A percentile compares a stretch with the other conserved stretches of the same genome.
These are phyloP conservation scores for Ophiostoma sp. DNA, from an alignment of 2,329 filamentous ascomycete genomes.

Conservation along the genomic window DNA sequence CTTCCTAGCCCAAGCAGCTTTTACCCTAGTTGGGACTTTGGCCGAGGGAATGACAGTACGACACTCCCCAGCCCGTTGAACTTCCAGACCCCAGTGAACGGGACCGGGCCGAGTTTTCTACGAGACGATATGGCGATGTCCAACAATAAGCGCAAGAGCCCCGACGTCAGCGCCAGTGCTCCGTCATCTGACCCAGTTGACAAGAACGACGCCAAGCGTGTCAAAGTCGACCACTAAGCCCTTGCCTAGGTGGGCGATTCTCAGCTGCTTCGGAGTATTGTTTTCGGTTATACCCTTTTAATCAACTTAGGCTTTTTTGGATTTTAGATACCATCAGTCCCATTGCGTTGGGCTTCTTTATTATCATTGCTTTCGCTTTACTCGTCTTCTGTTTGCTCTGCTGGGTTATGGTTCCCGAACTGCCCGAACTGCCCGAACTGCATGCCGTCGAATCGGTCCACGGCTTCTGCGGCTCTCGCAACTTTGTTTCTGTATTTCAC, in stretches of 20 bases:
- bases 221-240: slow-evolving; percentile 45
- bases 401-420: no score
- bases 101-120: slow-evolving; percentile 57
- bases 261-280: not conserved
- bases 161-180: slow-evolving; percentile 43
- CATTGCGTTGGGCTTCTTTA: not conserved
- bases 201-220: slow-evolving; percentile 45
- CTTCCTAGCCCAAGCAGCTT: slow-evolving; percentile 88
- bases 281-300: not conserved
- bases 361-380: not conserved
- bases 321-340: not conserved
- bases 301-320: not conserved
- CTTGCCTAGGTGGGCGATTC: not conserved
- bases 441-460: no score
- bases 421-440: no score
- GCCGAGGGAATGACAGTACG: slow-evolving; percentile 63
- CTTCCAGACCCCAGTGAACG: slow-evolving; percentile 74
- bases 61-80: slow-evolving; percentile 89
- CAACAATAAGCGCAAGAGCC: slow-evolving; percentile 52
- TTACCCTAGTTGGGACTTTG: slow-evolving; percentile 84
- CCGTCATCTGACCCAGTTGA: slow-evolving; percentile 40
- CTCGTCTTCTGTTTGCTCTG: not conserved
- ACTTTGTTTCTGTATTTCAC: not conserved
- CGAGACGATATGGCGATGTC: slow-evolving; percentile 45
- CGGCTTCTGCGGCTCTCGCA: not conserved